A percentile compares a stretch with the other conserved stretches of the same genome.
phyloP scores from a whole-genome alignment of 1,139 yeast genomes.

The Pichia sp. region DNA sequence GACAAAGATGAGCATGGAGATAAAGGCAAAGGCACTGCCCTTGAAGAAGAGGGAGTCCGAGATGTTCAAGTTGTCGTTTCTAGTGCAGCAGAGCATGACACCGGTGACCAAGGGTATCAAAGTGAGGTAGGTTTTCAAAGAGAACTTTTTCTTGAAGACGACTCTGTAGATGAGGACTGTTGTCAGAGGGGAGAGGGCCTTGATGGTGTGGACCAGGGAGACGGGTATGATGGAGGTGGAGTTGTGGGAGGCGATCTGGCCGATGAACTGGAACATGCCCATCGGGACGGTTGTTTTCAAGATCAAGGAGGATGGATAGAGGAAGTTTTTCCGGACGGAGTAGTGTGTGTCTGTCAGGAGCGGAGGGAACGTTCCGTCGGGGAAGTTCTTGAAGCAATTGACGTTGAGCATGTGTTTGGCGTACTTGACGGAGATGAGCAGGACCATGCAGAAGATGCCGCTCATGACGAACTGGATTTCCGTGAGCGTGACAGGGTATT shows the following conservation, averaged over 20 bases:
- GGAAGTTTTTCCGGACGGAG: conserved; percentile 34
- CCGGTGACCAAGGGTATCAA: conserved; percentile 74
- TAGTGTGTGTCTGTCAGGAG: conserved; percentile 29
- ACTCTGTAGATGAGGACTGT: conserved; percentile 78
- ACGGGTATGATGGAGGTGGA: conserved; percentile 88
- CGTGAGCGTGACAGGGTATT: conserved; percentile 79
- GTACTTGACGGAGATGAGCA: conserved; percentile 23
- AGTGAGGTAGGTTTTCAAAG: conserved; percentile 66
- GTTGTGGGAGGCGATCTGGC: conserved; percentile 85
- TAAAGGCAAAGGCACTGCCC: conserved; percentile 72
- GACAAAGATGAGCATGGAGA: conserved; percentile 83
- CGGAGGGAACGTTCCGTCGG: conserved; percentile 55
- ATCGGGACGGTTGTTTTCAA: conserved; percentile 75
- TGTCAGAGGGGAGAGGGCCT: conserved; percentile 81
- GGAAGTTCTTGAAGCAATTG: conserved; percentile 36
- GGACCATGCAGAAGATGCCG: conserved; percentile 45
- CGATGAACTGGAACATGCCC: conserved; percentile 89
- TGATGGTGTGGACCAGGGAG: conserved; percentile 85
- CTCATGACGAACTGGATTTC: conserved; percentile 79
- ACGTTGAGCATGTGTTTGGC: conserved; percentile 2
- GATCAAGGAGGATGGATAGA: conserved; percentile 52
- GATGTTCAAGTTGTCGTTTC: conserved; percentile 32
- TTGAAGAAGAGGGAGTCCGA: conserved; percentile 39
- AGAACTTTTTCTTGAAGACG: conserved; percentile 54
- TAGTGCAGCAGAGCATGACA: conserved; percentile 77